These are phyloP conservation scores for Triticum monococcum DNA, from an alignment of 176 grass and related monocot genomes.

Conservation along the genomic window DNA sequence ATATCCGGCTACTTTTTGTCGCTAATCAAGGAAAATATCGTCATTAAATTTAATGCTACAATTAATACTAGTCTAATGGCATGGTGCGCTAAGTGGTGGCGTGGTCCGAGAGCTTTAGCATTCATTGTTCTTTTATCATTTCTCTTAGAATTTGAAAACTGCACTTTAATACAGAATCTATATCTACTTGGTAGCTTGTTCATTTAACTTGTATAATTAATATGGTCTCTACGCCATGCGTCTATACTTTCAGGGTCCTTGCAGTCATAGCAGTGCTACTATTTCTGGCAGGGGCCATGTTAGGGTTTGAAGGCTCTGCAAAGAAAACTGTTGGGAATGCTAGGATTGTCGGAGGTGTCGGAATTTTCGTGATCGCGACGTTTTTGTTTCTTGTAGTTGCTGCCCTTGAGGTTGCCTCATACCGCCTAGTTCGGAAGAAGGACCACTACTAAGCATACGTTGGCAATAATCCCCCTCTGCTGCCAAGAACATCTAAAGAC, in stretches of 20 bases:
- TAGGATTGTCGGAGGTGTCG: background rate
- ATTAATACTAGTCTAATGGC: too few species aligned
- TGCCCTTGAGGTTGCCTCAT: background rate
- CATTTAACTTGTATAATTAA: background rate
- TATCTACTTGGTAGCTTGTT: background rate
- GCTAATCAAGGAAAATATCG: background rate
- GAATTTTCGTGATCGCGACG: background rate
- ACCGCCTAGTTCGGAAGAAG: background rate
- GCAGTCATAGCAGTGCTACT: background rate
- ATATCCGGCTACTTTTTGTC: background rate
- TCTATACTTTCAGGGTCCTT: background rate
- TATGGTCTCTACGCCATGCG: background rate
- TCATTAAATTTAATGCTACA: background rate
- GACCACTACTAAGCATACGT: background rate
- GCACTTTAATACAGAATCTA: background rate
- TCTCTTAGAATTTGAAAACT: background rate
- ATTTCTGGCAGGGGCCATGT: background rate
- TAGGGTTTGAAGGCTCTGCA: background rate
- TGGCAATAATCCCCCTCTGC: background rate
- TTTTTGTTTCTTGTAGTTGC: background rate
- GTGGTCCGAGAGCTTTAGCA: too few species aligned
- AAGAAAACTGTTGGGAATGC: background rate
- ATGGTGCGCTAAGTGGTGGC: too few species aligned
- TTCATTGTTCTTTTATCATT: background rate
- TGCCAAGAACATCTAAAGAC: background rate